Evolutionary conservation across 768 basidiomycete species (phyloP), one percentile per base, ranked within the genome.

Genomic region (Tylopilus vinaceipallidus): DNA sequence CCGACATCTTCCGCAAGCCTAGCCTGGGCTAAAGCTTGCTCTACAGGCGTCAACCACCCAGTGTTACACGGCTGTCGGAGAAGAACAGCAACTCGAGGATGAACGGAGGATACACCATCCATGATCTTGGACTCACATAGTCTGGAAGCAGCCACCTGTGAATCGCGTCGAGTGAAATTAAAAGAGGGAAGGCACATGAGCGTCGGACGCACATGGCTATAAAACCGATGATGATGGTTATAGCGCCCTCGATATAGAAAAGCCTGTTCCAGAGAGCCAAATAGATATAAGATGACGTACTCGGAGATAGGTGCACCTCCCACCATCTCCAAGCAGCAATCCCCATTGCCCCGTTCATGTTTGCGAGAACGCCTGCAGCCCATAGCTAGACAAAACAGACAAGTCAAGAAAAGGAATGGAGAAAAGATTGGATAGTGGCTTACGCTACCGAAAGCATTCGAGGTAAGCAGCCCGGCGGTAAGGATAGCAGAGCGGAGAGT

Each of bases 241-340:
- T 74, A 1, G 79, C 69, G 5, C 87, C 86, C 68, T 84, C 86
- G 40, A 86, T 84, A 59, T 77, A 84, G 62, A 88, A 88, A 38
- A 88, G 60, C 86, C 86, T 85, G 46, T 1, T 11, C 22, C 22
- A 29, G n/a, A 37, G 38, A 30, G 17, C 16, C 2, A 12, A n/a
- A 45, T 27, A 19, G 35, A 32, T 39, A 23, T 52, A 27, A 47
- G 26, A 47, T 27, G 38, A 36, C 30, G 37, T 26, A 42, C 22
- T 32, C 20, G n/a, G 24, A 14, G 9, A n/a, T 14, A 34, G 20
- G 7, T 1, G 5, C 1, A 5, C 1, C 9, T 53, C 71, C 45
- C 49, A 81, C 83, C 82, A 89, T 72, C 83, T 64, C 88, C 87
- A 90, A 19, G 81, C 85, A 23, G 81, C 65, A 38, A 86, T 83